phyloP scores from a whole-genome alignment of 1,139 yeast species.

The Suhomyces ambrosiae region DNA sequence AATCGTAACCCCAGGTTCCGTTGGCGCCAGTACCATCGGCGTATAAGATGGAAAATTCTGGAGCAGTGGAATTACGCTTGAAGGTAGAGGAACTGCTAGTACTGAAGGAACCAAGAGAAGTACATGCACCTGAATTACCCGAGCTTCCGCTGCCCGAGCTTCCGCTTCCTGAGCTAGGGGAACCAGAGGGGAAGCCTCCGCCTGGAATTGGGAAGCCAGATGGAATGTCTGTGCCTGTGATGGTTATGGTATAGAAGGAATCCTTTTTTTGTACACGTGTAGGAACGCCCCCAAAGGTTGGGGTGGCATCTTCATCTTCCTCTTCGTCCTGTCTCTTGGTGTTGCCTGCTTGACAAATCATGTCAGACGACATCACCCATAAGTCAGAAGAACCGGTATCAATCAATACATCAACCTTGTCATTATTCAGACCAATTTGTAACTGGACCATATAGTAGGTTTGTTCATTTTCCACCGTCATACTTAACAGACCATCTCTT shows the following conservation, averaged over 20 bases:
- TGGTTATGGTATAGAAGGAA: background rate
- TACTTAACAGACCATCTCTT: conserved; percentile 39
- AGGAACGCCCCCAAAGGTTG: conserved; percentile 1
- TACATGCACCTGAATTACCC: conserved; percentile 24
- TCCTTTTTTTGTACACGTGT: conserved; percentile 4
- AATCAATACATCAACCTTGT: conserved; percentile 36
- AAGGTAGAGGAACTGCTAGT: conserved; percentile 37
- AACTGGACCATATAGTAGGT: conserved; percentile 53
- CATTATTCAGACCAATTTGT: conserved; percentile 35
- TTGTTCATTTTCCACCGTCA: conserved; percentile 44
- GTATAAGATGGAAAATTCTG: conserved; percentile 49
- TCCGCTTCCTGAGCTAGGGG: conserved; percentile 11
- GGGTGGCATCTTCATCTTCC: conserved; percentile 1
- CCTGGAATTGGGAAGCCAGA: conserved; percentile 3
- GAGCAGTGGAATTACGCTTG: conserved; percentile 35
- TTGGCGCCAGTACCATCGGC: conserved; percentile 63
- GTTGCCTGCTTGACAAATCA: conserved; percentile 22
- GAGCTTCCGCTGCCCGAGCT: conserved; percentile 12
- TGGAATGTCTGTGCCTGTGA: conserved; percentile 1
- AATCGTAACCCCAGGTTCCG: conserved; percentile 61
- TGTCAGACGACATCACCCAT: conserved; percentile 45
- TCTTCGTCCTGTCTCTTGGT: background rate
- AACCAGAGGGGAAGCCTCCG: conserved; percentile 4
- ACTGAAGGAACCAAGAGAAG: conserved; percentile 42
- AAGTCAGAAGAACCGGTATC: conserved; percentile 53